phyloP scores from a whole-genome alignment of 2,329 filamentous ascomycete genomes.

The Colletotrichum abscissum region DNA sequence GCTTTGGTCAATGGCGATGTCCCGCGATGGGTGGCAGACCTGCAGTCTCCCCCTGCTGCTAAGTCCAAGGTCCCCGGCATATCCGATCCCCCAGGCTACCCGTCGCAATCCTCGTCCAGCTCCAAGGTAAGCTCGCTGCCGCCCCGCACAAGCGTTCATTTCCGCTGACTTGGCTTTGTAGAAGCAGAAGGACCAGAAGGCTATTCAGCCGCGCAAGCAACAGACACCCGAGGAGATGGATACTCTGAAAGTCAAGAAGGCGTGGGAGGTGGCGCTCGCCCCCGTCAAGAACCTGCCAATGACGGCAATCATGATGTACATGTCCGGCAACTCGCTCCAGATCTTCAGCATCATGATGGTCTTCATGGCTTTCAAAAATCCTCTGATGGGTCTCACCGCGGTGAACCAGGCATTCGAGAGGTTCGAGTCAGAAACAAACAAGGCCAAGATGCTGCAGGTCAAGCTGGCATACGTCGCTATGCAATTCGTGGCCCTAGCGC shows the following conservation, averaged over 20 bases:
- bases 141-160: too few species aligned
- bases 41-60: conserved; percentile 75
- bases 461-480: conserved; percentile 90
- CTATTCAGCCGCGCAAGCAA: conserved; percentile 66
- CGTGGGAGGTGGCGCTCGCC: conserved; percentile 95
- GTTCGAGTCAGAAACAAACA: conserved; percentile 86
- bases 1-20: conserved; percentile 44
- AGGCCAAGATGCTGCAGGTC: conserved; percentile 78
- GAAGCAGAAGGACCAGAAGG: conserved; percentile 63
- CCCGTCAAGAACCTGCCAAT: conserved; percentile 96
- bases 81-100: conserved; percentile 88
- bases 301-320: conserved; percentile 99
- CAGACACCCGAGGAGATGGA: conserved; percentile 89
- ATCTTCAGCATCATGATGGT: conserved; percentile 99
- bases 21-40: conserved; percentile 86
- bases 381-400: conserved; percentile 83
- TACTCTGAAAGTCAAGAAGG: conserved; percentile 96
- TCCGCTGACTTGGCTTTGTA: too few species aligned
- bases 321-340: conserved; percentile 97
- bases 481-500: conserved; percentile 83
- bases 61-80: conserved; percentile 76
- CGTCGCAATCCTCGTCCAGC: conserved; percentile 58
- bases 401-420: conserved; percentile 91
- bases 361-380: conserved; percentile 98
- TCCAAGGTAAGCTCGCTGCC: conserved; percentile 70